Percentiles rank a stretch among this genome's conserved stretches.
Conservation (phyloP, 805 yeast species). For the Metschnikowia kunwiensis region DNA sequence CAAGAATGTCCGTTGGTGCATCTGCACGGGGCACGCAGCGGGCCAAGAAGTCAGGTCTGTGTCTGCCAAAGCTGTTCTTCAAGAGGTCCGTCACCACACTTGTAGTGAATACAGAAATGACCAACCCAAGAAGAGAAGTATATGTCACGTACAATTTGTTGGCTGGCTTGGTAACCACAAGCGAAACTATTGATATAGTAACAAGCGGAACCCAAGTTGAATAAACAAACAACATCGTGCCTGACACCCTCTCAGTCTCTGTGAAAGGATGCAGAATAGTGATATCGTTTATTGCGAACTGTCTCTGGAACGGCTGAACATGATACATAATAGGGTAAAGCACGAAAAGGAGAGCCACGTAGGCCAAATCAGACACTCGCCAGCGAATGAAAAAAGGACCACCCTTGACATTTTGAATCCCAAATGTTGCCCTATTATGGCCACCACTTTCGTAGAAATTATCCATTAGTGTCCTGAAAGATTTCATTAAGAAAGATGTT, state of each 20-base stretch:
- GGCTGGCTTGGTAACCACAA: conserved; percentile 46
- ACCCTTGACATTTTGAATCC: conserved; percentile 10
- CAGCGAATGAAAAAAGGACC: conserved; percentile 15
- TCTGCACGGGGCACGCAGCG: conserved; percentile 69
- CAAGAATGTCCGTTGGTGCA: conserved; percentile 53
- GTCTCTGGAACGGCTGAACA: conserved; percentile 67
- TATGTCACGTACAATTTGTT: conserved; percentile 59
- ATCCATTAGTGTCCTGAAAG: conserved; percentile 1
- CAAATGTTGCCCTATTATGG: conserved; percentile 27
- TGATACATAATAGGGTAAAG: conserved; percentile 22
- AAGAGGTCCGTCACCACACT: conserved; percentile 66
- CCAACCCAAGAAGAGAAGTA: conserved; percentile 64
- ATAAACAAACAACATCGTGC: conserved; percentile 49
- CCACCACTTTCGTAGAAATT: not conserved
- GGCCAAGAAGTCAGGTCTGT: conserved; percentile 87
- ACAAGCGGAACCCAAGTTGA: conserved; percentile 50
- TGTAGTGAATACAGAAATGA: conserved; percentile 56
- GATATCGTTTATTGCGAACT: conserved; percentile 70
- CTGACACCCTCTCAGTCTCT: conserved; percentile 66
- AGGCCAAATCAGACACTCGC: conserved; percentile 20
- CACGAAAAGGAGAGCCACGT: conserved; percentile 23
- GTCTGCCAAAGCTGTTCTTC: conserved; percentile 85
- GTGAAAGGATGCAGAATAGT: conserved; percentile 82
- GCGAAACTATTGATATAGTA: conserved; percentile 34
- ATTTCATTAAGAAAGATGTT: not conserved